Conservation (phyloP, 495 filamentous ascomycete genomes). For the Penicillium canariense region DNA sequence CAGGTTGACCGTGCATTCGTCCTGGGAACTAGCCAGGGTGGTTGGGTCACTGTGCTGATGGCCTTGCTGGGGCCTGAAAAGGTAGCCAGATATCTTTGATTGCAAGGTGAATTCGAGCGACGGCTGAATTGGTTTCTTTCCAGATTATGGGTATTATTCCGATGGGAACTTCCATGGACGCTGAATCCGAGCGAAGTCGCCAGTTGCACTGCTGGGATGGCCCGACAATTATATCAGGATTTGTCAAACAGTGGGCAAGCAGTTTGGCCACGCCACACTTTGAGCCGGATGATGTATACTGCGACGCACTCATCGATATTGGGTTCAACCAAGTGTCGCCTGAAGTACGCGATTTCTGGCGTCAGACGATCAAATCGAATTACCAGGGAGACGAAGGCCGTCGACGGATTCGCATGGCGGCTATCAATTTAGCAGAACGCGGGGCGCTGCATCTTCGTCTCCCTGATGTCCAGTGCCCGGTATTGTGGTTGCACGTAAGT, state of each 20-base stretch:
- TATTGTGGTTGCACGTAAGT: constrained; percentile 62
- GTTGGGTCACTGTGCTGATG: constrained; percentile 60
- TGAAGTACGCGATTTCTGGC: constrained; percentile 50
- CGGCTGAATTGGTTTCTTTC: background rate
- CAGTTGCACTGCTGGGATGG: constrained; percentile 58
- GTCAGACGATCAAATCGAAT: constrained; percentile 46
- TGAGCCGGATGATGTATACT: constrained; percentile 51
- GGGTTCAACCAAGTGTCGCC: constrained; percentile 48
- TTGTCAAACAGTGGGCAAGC: constrained; percentile 48
- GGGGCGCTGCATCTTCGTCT: constrained; percentile 55
- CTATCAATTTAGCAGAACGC: constrained; percentile 55
- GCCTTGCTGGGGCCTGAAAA: constrained; percentile 58
- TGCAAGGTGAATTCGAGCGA: too few species aligned
- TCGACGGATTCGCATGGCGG: constrained; percentile 53
- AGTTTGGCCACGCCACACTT: constrained; percentile 48
- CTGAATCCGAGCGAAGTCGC: constrained; percentile 54
- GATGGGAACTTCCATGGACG: constrained; percentile 62
- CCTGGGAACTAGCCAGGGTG: constrained; percentile 62
- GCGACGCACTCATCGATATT: constrained; percentile 53
- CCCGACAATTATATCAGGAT: constrained; percentile 34
- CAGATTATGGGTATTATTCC: constrained; percentile 59
- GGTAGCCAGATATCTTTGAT: constrained; percentile 24
- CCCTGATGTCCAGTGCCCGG: constrained; percentile 56
- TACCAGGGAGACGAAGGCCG: constrained; percentile 61
- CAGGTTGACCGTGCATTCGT: constrained; percentile 54